Evolutionary conservation across 2,329 filamentous ascomycete genomes (phyloP).

Genomic region (Neopestalotiopsis sp.): DNA sequence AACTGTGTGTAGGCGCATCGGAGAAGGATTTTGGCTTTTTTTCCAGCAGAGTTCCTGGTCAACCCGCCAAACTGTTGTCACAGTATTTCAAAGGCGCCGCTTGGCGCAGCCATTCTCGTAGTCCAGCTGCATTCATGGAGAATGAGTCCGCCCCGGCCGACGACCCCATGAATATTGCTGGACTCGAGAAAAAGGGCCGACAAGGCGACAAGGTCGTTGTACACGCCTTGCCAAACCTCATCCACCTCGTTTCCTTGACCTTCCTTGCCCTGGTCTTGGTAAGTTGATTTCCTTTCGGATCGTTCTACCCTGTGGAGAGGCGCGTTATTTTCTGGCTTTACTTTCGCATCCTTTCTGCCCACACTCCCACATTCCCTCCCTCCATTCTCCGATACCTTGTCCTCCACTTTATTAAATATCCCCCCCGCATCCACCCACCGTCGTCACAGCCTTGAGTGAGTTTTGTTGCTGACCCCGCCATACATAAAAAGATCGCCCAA

Average conservation of each 20-base stretch:
- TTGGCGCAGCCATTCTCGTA: constrained; percentile 15
- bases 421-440: constrained; percentile 22
- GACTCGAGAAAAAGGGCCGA: constrained; percentile 22
- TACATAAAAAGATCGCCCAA: constrained; percentile 51
- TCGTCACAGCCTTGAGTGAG: constrained; percentile 13
- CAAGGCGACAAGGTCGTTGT: constrained; percentile 17
- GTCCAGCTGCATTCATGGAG: constrained; percentile 10
- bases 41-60: constrained; percentile 6
- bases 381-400: background rate
- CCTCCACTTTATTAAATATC: constrained; percentile 20
- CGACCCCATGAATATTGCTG: constrained; percentile 15
- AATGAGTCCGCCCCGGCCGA: constrained; percentile 18
- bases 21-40: background rate
- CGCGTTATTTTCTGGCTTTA: constrained; percentile 27
- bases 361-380: constrained; percentile 27
- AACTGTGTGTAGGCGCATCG: background rate
- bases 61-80: constrained; percentile 19
- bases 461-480: constrained; percentile 28
- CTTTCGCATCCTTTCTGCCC: constrained; percentile 21
- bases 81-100: constrained; percentile 16
- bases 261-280: constrained; percentile 38
- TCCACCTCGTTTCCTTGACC: constrained; percentile 37
- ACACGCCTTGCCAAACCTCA: constrained; percentile 27
- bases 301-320: constrained; percentile 20
- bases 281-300: constrained; percentile 27